Evolutionary conservation across 2,329 filamentous ascomycete genomes (phyloP).

Genomic region (Pyricularia grisea): DNA sequence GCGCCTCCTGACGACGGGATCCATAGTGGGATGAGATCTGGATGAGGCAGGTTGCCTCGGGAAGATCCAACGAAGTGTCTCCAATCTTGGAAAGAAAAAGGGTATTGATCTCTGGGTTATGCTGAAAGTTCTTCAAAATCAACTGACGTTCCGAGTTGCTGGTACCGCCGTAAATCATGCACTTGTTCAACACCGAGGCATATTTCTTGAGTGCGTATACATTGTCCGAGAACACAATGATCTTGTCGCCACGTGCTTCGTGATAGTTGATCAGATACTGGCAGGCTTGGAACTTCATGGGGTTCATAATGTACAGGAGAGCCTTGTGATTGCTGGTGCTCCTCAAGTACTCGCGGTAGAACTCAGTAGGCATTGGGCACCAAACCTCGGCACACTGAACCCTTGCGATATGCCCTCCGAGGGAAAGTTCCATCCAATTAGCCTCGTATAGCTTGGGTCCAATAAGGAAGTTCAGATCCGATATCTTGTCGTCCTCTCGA

Average conservation of each 20-base stretch:
- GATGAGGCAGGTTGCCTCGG: constrained; percentile 90
- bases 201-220: constrained; percentile 85
- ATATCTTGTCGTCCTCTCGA: constrained; percentile 92
- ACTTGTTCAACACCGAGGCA: constrained; percentile 71
- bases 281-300: constrained; percentile 88
- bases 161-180: constrained; percentile 84
- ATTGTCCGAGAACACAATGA: constrained; percentile 96
- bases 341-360: constrained; percentile 57
- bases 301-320: constrained; percentile 87
- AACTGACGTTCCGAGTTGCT: constrained; percentile 76
- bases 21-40: constrained; percentile 96
- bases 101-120: constrained; percentile 81
- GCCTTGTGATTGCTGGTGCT: constrained; percentile 43
- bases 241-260: constrained; percentile 86
- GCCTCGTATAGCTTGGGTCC: constrained; percentile 92
- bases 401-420: constrained; percentile 81
- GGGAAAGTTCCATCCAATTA: constrained; percentile 94
- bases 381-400: constrained; percentile 95
- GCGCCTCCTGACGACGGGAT: constrained; percentile 89
- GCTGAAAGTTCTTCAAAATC: constrained; percentile 88
- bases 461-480: constrained; percentile 88
- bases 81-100: constrained; percentile 95
- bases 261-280: constrained; percentile 98
- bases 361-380: constrained; percentile 96
- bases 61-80: constrained; percentile 91